Percentiles rank a stretch among this genome's conserved stretches.
These are phyloP conservation scores for Globisporangium polare DNA, from an alignment of 352 stramenopile species.

Conservation along the genomic window DNA sequence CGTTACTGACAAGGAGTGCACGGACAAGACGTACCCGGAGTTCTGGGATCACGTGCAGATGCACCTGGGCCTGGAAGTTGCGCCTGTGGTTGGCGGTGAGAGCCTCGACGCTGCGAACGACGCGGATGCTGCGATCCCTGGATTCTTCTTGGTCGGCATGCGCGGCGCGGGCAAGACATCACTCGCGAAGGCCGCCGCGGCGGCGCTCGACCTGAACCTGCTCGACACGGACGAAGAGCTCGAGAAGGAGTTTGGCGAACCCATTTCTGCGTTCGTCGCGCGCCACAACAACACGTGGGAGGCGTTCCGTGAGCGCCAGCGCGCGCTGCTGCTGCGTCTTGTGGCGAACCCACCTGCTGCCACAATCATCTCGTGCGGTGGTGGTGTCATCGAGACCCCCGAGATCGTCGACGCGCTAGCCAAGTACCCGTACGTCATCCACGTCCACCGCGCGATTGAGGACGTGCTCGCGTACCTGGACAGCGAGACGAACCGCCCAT, in stretches of 20 bases:
- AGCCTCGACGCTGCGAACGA: slow-evolving; percentile 6
- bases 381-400: slow-evolving; percentile 75
- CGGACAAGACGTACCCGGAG: slow-evolving; percentile 97
- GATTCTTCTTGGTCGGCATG: slow-evolving; percentile 86
- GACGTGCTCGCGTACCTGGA: slow-evolving; percentile 68
- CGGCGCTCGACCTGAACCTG: slow-evolving; percentile 44
- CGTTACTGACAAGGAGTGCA: slow-evolving; percentile 97
- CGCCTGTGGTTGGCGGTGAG: slow-evolving; percentile 33
- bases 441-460: slow-evolving; percentile 63
- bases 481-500: slow-evolving; percentile 43
- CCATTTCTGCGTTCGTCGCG: slow-evolving; percentile 69
- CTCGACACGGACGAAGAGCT: slow-evolving; percentile 81
- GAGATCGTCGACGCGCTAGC: slow-evolving; percentile 57
- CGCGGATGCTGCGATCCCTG: slow-evolving; percentile 22
- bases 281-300: slow-evolving; percentile 62
- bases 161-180: slow-evolving; percentile 84
- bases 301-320: slow-evolving; percentile 68
- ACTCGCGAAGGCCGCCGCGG: slow-evolving; percentile 48
- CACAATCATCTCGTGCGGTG: slow-evolving; percentile 82
- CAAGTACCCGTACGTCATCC: slow-evolving; percentile 67
- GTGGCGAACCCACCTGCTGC: slow-evolving; percentile 47
- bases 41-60: slow-evolving; percentile 90
- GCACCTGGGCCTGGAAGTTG: slow-evolving; percentile 56
- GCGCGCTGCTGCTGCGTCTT: slow-evolving; percentile 53
- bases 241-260: slow-evolving; percentile 56